Evolutionary conservation across 2,329 filamentous ascomycete genomes (phyloP).

Genomic region (Xylaria sp.): DNA sequence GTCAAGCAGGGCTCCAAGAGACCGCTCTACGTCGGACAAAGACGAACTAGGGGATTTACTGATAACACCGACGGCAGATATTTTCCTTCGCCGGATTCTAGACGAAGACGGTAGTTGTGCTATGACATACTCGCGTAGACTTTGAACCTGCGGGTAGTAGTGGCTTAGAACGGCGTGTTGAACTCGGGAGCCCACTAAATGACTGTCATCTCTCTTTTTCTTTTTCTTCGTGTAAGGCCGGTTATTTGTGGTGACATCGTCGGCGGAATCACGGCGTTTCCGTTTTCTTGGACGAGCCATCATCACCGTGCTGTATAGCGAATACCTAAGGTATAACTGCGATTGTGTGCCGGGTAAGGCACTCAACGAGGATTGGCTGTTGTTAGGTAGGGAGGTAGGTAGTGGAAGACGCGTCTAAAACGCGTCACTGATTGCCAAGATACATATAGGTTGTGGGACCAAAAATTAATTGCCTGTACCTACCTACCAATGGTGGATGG

Average conservation of each 20-base stretch:
- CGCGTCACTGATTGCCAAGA: slow-evolving; percentile 19
- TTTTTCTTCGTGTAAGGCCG: slow-evolving; percentile 40
- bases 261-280: slow-evolving; percentile 37
- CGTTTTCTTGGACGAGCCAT: slow-evolving; percentile 48
- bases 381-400: background rate
- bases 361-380: background rate
- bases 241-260: slow-evolving; percentile 25
- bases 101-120: slow-evolving; percentile 74
- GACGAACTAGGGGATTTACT: slow-evolving; percentile 33
- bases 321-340: slow-evolving; percentile 1
- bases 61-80: slow-evolving; percentile 57
- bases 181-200: slow-evolving; percentile 41
- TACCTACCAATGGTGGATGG: background rate
- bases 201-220: slow-evolving; percentile 16
- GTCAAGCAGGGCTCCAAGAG: slow-evolving; percentile 72
- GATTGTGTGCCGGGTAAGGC: background rate
- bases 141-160: slow-evolving; percentile 74
- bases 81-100: slow-evolving; percentile 68
- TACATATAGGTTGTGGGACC: background rate
- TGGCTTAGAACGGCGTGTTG: slow-evolving; percentile 73
- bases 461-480: background rate
- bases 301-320: slow-evolving; percentile 23
- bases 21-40: slow-evolving; percentile 52
- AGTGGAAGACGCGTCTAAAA: slow-evolving; percentile 19
- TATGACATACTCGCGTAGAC: slow-evolving; percentile 77